Base-by-base conservation (phyloP, 176 grass and related monocot genomes). In the Cocos nucifera region DNA sequence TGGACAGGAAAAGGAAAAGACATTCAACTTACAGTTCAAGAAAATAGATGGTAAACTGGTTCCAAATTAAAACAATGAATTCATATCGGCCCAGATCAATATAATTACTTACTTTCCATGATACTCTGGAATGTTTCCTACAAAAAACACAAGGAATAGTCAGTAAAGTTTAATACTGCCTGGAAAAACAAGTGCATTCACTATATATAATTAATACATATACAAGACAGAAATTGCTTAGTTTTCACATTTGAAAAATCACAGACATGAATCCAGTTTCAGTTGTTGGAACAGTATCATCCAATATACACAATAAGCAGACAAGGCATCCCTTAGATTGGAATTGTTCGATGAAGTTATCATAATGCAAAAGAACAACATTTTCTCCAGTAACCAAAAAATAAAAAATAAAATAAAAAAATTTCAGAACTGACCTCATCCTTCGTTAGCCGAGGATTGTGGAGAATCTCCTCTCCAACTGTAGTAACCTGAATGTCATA, bases 381-480 rank as follows among this genome's bases (percentile, higher is more conserved):
- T 0, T 14, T 2, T 44, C 35, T 44, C 1, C 2, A 48, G 52
- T 81, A 39, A 17, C 75, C 23, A 23, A 23, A 23, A 23, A 12
- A 78, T 23, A 63, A 22, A 8, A 49, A 50, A 5, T 10, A 22
- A 63, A n/a, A n/a, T n/a, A n/a, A n/a, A n/a, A 15, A 21, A 21
- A 48, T 1, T 23, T 19, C 4, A 32, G 16, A 19, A 28, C 19
- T 25, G 17, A 92, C 93, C 87, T 82, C 62, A 83, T 98, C 93
- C 69, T 92, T 98, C 4, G 87, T 50, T 51, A 97, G 77, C n/a
- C 87, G 75, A 57, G 73, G 58, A 71, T 97, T 97, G 19, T 83
- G 91, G n/a, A 75, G 54, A 59, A 78, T 24, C 81, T 97, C 92
- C 81, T 97, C 92, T 76, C 86, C 87, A 27, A 97, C 92, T 5